Evolutionary conservation across 108 stramenopile species (phyloP).

Genomic region (Skeletonema potamos): DNA sequence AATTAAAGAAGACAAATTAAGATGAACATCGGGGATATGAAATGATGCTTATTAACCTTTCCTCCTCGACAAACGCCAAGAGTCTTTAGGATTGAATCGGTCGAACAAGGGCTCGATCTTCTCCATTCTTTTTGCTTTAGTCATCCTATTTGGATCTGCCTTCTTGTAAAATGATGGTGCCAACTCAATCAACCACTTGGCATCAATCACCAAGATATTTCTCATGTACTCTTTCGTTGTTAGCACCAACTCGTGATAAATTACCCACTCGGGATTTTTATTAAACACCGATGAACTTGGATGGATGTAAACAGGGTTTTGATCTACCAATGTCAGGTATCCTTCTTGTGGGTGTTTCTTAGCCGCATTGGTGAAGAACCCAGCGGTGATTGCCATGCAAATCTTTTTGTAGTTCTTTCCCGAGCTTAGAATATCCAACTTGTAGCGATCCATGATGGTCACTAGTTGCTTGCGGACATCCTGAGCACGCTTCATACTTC

Average conservation of each 20-base stretch:
- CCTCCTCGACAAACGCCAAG: slow-evolving; percentile 92
- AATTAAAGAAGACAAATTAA: not conserved
- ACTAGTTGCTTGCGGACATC: slow-evolving; percentile 99
- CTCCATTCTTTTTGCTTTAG: slow-evolving; percentile 92
- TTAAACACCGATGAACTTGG: slow-evolving; percentile 97
- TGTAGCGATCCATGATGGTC: slow-evolving; percentile 98
- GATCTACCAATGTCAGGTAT: slow-evolving; percentile 96
- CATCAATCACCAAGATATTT: slow-evolving; percentile 98
- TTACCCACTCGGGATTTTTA: slow-evolving; percentile 98
- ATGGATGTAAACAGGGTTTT: slow-evolving; percentile 97
- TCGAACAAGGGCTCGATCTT: slow-evolving; percentile 99
- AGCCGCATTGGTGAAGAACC: slow-evolving; percentile 97
- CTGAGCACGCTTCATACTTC: slow-evolving; percentile 97
- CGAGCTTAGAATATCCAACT: slow-evolving; percentile 90
- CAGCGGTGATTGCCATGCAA: slow-evolving; percentile 95
- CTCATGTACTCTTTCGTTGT: slow-evolving; percentile 99
- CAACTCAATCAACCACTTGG: slow-evolving; percentile 97
- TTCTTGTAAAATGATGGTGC: slow-evolving; percentile 96
- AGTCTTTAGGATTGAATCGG: slow-evolving; percentile 92
- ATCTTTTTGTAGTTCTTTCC: slow-evolving; percentile 98
- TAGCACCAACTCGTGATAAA: slow-evolving; percentile 98
- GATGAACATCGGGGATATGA: not conserved
- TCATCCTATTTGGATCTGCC: slow-evolving; percentile 96
- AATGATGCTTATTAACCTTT: slow-evolving; percentile 61
- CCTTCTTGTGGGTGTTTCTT: slow-evolving; percentile 99